phyloP scores from a whole-genome alignment of 495 filamentous ascomycete genomes.

The Tuber calosporum region DNA sequence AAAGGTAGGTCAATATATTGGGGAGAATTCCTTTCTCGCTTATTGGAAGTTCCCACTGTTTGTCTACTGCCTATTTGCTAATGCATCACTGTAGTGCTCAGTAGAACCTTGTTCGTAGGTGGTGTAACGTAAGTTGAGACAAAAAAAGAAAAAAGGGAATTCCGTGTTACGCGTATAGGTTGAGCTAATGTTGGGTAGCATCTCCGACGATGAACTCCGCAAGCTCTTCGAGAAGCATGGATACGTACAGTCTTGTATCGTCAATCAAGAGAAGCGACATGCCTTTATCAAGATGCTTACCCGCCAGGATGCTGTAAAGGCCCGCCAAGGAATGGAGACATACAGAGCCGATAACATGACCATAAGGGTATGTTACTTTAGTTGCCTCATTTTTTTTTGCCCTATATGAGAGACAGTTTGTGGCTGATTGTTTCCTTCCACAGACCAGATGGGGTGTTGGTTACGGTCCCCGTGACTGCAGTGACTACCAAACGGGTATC shows the following conservation, averaged over 20 bases:
- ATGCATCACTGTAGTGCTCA: conserved; percentile 57
- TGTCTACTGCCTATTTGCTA: conserved; percentile 22
- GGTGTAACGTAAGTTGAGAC: conserved; percentile 71
- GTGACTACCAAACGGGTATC: conserved; percentile 85
- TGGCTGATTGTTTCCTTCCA: conserved; percentile 37
- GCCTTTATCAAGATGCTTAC: conserved; percentile 98
- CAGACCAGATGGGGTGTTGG: conserved; percentile 96
- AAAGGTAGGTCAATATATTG: conserved; percentile 53
- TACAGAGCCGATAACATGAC: conserved; percentile 63
- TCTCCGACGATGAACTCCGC: conserved; percentile 71
- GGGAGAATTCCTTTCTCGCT: conserved; percentile 4
- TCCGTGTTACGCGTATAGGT: not conserved
- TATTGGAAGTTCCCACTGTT: not conserved
- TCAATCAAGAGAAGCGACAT: conserved; percentile 93
- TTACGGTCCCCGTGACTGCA: conserved; percentile 94
- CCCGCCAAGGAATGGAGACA: conserved; percentile 87
- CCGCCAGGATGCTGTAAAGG: conserved; percentile 71
- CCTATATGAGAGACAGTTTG: not conserved
- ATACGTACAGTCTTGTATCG: conserved; percentile 90
- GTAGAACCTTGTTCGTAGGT: conserved; percentile 91
- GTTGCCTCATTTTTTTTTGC: not conserved
- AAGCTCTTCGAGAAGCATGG: conserved; percentile 71
- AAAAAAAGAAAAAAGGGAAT: not conserved
- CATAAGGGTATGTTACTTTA: conserved; percentile 58
- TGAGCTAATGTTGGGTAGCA: conserved; percentile 46